Conservation (phyloP, 2,329 filamentous ascomycete species). For the Dendrostoma leiphaemia region DNA sequence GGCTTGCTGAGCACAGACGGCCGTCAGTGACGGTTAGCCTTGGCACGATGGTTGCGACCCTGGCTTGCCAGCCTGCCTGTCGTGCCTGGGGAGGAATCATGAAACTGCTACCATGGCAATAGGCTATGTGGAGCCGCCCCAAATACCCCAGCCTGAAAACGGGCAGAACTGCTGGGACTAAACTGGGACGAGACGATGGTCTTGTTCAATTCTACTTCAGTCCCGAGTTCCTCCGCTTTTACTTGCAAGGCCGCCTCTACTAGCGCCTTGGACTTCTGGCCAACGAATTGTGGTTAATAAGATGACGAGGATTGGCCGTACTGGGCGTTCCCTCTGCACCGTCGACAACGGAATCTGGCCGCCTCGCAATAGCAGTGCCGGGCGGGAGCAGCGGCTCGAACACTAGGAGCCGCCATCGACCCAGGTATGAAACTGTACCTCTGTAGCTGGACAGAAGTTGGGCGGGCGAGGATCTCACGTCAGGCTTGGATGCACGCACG, state of each 20-base stretch:
- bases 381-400: background rate
- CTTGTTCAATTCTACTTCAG: background rate
- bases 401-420: background rate
- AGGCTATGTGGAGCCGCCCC: background rate
- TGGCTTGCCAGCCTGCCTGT: background rate
- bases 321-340: background rate
- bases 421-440: background rate
- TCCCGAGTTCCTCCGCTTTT: slow-evolving; percentile 4
- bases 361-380: background rate
- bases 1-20: background rate
- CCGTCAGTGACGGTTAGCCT: too few species aligned
- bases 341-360: background rate
- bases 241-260: background rate
- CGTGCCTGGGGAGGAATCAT: background rate
- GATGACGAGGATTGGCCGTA: background rate
- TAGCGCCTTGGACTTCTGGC: background rate
- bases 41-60: too few species aligned
- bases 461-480: background rate
- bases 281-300: background rate
- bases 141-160: background rate
- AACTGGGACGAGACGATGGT: slow-evolving; percentile 4
- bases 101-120: background rate
- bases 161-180: background rate
- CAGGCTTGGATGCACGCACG: background rate
- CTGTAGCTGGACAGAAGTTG: background rate